Evolutionary conservation across 2,329 filamentous ascomycete species (phyloP).

Genomic region (Tothia fuscella): DNA sequence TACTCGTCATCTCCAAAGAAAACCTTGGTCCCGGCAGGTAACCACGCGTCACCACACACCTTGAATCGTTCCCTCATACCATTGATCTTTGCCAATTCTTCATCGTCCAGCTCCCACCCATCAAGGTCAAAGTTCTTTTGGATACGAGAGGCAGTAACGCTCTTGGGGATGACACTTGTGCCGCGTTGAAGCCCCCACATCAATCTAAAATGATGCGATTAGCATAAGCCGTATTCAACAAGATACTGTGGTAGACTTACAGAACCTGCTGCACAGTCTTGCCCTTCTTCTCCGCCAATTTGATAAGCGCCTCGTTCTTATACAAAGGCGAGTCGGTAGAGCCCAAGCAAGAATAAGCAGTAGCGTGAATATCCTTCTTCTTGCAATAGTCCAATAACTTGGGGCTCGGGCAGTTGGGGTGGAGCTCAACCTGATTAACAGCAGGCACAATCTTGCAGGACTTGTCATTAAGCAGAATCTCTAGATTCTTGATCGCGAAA

Average conservation of each 20-base stretch:
- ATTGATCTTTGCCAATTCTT: constrained; percentile 59
- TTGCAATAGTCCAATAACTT: constrained; percentile 64
- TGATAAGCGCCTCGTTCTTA: constrained; percentile 51
- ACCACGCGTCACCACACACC: constrained; percentile 57
- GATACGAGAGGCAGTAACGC: constrained; percentile 60
- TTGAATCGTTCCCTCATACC: constrained; percentile 63
- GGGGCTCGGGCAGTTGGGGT: constrained; percentile 70
- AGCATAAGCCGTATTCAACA: neutral
- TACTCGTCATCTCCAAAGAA: constrained; percentile 79
- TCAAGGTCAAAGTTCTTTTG: constrained; percentile 62
- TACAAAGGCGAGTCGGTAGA: constrained; percentile 58
- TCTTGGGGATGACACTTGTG: constrained; percentile 79
- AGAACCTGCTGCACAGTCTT: constrained; percentile 65
- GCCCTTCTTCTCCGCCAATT: constrained; percentile 51
- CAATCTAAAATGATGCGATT: constrained; percentile 27
- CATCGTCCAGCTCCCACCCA: constrained; percentile 59
- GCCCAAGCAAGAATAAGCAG: constrained; percentile 63
- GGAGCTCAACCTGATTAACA: constrained; percentile 74
- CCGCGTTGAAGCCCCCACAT: constrained; percentile 72
- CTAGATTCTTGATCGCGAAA: constrained; percentile 69
- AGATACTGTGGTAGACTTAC: constrained; percentile 15
- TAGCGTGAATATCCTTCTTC: constrained; percentile 61
- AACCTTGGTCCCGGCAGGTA: constrained; percentile 53
- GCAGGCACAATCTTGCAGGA: constrained; percentile 51
- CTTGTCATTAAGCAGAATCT: constrained; percentile 56